Conservation (phyloP, 306 rosid species). For the Quercus parvula region DNA sequence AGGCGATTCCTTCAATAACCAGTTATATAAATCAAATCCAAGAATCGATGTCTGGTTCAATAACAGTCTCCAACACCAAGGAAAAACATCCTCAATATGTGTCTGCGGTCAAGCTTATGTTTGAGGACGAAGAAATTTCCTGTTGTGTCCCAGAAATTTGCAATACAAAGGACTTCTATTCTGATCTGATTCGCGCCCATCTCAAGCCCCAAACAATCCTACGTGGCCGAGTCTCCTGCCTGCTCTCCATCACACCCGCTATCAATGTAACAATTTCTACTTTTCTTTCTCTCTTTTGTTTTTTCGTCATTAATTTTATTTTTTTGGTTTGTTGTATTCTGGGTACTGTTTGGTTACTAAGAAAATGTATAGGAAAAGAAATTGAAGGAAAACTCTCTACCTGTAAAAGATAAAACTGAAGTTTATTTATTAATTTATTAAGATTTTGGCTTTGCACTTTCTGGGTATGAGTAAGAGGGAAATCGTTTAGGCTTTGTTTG, state of each 20-base stretch:
- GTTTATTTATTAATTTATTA: neutral
- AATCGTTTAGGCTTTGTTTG: neutral
- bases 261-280: slow-evolving; percentile 19
- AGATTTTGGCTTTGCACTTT: neutral
- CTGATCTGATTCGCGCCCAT: slow-evolving; percentile 22
- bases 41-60: neutral
- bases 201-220: slow-evolving; percentile 20
- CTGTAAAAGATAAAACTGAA: neutral
- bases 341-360: neutral
- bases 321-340: neutral
- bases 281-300: neutral
- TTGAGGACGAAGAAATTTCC: slow-evolving; percentile 11
- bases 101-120: neutral
- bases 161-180: slow-evolving; percentile 22
- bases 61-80: slow-evolving; percentile 17
- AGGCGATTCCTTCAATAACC: no score
- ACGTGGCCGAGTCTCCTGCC: slow-evolving; percentile 42
- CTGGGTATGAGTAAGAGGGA: neutral
- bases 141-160: slow-evolving; percentile 23
- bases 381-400: neutral
- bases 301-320: neutral
- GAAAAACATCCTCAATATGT: slow-evolving; percentile 4
- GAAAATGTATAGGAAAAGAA: neutral
- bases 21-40: neutral
- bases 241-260: slow-evolving; percentile 32